Evolutionary conservation across 2,329 filamentous ascomycete genomes (phyloP).

Genomic region (Aspergillus transmontanensis): DNA sequence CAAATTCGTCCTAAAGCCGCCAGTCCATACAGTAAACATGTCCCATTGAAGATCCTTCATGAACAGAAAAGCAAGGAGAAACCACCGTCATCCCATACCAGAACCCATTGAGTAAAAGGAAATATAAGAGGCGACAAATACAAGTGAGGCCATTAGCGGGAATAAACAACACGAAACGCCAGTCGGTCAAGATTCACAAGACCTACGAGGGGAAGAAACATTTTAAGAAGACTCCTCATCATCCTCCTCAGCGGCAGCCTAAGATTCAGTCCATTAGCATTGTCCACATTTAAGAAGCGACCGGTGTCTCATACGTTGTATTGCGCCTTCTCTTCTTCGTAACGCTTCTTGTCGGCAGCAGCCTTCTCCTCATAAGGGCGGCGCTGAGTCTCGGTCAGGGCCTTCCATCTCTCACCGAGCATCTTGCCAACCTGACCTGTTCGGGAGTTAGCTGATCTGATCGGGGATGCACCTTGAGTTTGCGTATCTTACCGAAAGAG

Average conservation of each 20-base stretch:
- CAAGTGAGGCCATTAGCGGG: conserved; percentile 34
- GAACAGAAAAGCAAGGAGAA: conserved; percentile 33
- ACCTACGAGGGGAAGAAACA: conserved; percentile 21
- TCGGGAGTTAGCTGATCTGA: conserved; percentile 20
- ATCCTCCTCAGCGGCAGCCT: conserved; percentile 62
- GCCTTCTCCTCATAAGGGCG: conserved; percentile 96
- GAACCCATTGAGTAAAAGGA: conserved; percentile 35
- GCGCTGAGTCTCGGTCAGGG: conserved; percentile 88
- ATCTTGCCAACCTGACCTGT: conserved; percentile 94
- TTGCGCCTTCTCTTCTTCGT: conserved; percentile 94
- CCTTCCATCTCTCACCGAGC: conserved; percentile 99
- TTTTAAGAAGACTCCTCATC: conserved; percentile 48
- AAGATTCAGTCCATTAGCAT: conserved; percentile 8
- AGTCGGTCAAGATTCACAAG: conserved; percentile 31
- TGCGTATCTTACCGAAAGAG: conserved; percentile 72
- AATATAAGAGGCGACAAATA: conserved; percentile 33
- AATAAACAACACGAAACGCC: conserved; percentile 40
- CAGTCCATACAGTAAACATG: conserved; percentile 32
- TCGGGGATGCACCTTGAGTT: background rate
- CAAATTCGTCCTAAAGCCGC: conserved; percentile 29
- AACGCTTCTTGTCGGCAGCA: conserved; percentile 96
- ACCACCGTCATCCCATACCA: conserved; percentile 37
- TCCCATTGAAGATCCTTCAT: conserved; percentile 35
- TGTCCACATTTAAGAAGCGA: background rate
- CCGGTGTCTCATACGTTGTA: conserved; percentile 71